phyloP scores from a whole-genome alignment of 345 rosid genomes.

The Populus ilicifolia region DNA sequence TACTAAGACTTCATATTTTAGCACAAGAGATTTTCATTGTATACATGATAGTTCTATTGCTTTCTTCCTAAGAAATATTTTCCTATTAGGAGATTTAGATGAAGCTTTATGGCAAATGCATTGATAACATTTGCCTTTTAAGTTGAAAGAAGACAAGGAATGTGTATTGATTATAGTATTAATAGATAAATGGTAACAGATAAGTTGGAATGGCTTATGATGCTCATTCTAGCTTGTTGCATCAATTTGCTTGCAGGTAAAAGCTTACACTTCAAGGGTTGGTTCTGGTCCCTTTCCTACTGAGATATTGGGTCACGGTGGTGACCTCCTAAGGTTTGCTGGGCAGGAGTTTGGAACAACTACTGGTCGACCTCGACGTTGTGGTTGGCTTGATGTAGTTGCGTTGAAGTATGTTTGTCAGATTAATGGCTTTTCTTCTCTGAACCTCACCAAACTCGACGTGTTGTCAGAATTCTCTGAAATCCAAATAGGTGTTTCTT shows the following conservation, averaged over 20 bases:
- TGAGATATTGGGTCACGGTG: conserved; percentile 81
- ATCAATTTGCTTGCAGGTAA: conserved; percentile 47
- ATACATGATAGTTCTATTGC: no score
- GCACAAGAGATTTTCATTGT: no score
- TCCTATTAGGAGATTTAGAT: no score
- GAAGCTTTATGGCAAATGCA: no score
- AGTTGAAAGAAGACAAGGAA: no score
- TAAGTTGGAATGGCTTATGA: no score
- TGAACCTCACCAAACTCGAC: conserved; percentile 93
- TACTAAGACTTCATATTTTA: not conserved
- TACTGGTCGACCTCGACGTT: conserved; percentile 98
- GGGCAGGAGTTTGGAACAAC: conserved; percentile 98
- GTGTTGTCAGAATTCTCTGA: conserved; percentile 82
- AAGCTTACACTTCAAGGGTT: conserved; percentile 97
- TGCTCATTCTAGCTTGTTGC: not conserved
- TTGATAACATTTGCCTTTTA: no score
- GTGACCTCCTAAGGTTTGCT: conserved; percentile 76
- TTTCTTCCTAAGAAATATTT: no score
- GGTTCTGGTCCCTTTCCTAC: conserved; percentile 99
- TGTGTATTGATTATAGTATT: no score
- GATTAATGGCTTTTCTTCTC: conserved; percentile 90
- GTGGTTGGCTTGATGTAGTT: conserved; percentile 98
- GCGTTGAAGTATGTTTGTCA: conserved; percentile 79
- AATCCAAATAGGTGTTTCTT: conserved; percentile 77
- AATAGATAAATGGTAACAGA: no score